A percentile compares a stretch with the other conserved stretches of the same genome.
phyloP scores from a whole-genome alignment of 2,329 filamentous ascomycete species.

The Elsinoe fawcettii region DNA sequence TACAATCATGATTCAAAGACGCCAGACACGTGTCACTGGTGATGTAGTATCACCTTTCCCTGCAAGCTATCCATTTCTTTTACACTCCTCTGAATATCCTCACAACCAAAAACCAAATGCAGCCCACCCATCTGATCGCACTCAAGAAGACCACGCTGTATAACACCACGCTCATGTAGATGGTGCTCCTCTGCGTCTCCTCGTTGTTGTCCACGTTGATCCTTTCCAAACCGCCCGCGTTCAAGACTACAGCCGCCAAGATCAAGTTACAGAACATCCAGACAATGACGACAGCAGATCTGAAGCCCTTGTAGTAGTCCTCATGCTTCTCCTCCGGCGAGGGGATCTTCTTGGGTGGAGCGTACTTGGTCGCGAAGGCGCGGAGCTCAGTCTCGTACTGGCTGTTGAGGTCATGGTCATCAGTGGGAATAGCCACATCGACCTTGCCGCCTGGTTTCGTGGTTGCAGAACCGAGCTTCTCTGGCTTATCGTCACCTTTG shows the following conservation, averaged over 20 bases:
- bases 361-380: conserved; percentile 66
- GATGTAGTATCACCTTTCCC: background rate
- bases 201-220: conserved; percentile 26
- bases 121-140: conserved; percentile 78
- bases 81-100: conserved; percentile 61
- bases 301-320: conserved; percentile 96
- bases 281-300: conserved; percentile 79
- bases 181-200: conserved; percentile 53
- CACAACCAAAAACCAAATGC: conserved; percentile 85
- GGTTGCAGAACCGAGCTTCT: conserved; percentile 79
- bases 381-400: conserved; percentile 83
- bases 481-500: conserved; percentile 93
- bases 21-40: background rate
- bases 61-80: background rate
- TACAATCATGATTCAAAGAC: background rate
- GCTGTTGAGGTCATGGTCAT: conserved; percentile 89
- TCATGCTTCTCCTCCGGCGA: conserved; percentile 73
- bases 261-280: conserved; percentile 98
- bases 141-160: conserved; percentile 84
- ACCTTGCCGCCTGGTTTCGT: conserved; percentile 94
- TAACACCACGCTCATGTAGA: conserved; percentile 80
- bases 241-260: conserved; percentile 76
- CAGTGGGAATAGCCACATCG: conserved; percentile 74
- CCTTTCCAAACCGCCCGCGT: conserved; percentile 68
- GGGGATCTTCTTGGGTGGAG: conserved; percentile 59